phyloP scores from a whole-genome alignment of 768 basidiomycete species.

The Leccinum ochraceum region DNA sequence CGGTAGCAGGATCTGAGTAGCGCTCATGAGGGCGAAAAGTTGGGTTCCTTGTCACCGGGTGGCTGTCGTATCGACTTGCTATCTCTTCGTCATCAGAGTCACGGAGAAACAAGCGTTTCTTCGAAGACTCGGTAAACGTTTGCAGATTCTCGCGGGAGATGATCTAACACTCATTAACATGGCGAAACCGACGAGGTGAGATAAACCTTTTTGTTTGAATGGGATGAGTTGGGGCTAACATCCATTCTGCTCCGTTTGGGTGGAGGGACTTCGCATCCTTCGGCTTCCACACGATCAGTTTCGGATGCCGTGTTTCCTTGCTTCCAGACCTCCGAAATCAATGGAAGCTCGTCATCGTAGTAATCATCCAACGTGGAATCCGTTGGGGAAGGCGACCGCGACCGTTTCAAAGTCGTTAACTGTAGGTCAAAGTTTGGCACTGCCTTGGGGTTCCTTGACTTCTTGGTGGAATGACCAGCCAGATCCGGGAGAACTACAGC shows the following conservation, averaged over 20 bases:
- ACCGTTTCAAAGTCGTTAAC: constrained; percentile 38
- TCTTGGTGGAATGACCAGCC: constrained; percentile 18
- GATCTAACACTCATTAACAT: constrained; percentile 14
- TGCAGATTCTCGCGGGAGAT: neutral
- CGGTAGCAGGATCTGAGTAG: constrained; percentile 30
- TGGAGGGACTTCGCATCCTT: constrained; percentile 20
- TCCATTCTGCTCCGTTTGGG: constrained; percentile 22
- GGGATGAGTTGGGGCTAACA: neutral
- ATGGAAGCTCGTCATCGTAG: constrained; percentile 34
- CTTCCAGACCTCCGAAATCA: constrained; percentile 33
- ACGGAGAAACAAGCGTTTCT: constrained; percentile 22
- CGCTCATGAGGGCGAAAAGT: constrained; percentile 29
- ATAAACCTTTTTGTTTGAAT: constrained; percentile 19
- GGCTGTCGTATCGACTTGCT: constrained; percentile 3
- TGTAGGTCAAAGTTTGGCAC: constrained; percentile 51
- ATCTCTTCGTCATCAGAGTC: constrained; percentile 14
- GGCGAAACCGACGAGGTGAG: neutral
- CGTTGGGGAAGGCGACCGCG: constrained; percentile 17
- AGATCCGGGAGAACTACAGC: constrained; percentile 46
- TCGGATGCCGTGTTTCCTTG: constrained; percentile 35
- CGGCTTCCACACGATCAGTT: constrained; percentile 38
- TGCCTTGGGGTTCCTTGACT: constrained; percentile 18
- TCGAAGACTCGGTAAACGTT: neutral
- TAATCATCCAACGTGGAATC: constrained; percentile 31
- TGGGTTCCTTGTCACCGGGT: neutral